These are phyloP conservation scores for Thalassiosira mediterranea DNA, from an alignment of 352 stramenopile species.

Conservation along the genomic window DNA sequence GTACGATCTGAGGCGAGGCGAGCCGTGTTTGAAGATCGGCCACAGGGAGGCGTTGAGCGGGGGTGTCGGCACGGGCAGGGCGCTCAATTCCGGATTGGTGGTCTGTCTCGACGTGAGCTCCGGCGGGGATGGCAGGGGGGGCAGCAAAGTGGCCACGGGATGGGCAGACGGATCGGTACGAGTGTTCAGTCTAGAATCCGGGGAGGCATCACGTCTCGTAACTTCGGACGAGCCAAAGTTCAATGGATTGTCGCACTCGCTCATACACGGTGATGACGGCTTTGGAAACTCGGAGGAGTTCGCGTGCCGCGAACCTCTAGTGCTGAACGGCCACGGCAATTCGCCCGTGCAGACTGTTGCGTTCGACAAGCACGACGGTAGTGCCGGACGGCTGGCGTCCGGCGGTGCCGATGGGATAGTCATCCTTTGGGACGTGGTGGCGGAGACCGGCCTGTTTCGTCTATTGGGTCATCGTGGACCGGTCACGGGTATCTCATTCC, in stretches of 20 bases:
- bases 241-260: constrained; percentile 63
- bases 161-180: constrained; percentile 81
- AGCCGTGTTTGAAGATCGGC: constrained; percentile 68
- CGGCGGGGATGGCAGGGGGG: background rate
- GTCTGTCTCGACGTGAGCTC: constrained; percentile 64
- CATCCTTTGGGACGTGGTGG: constrained; percentile 82
- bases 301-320: constrained; percentile 65
- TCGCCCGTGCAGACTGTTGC: constrained; percentile 68
- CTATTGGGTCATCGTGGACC: constrained; percentile 74
- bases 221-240: constrained; percentile 28
- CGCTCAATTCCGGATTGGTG: constrained; percentile 75
- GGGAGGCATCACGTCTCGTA: constrained; percentile 51
- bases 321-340: constrained; percentile 79
- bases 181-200: constrained; percentile 64
- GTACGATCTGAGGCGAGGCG: constrained; percentile 62
- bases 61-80: constrained; percentile 70
- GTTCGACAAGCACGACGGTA: constrained; percentile 61
- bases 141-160: constrained; percentile 69
- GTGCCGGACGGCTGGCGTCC: constrained; percentile 59
- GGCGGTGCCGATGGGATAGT: constrained; percentile 78
- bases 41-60: constrained; percentile 66
- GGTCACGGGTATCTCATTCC: constrained; percentile 77
- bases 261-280: constrained; percentile 53
- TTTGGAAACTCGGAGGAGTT: constrained; percentile 55
- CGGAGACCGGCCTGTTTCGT: constrained; percentile 81